Conservation (phyloP, 306 rosid species). For the Biancaea sappan region DNA sequence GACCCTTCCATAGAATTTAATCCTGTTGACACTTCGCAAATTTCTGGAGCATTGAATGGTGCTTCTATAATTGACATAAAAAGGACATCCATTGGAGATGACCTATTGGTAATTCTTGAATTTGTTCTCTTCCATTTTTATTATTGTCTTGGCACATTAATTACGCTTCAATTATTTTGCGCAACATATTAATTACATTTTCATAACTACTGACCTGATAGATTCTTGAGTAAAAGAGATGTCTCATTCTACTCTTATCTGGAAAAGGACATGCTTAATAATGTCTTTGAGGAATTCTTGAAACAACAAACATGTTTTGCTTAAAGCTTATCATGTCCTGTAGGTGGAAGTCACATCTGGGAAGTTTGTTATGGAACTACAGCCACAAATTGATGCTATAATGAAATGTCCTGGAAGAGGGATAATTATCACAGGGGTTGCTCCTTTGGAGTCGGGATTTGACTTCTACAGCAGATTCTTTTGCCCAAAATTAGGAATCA, state of each 20-base stretch:
- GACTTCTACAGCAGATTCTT: constrained; percentile 71
- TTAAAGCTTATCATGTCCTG: constrained; percentile 27
- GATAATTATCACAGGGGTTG: constrained; percentile 54
- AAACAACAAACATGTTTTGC: neutral
- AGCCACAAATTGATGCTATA: constrained; percentile 60
- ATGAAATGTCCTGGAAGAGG: constrained; percentile 64
- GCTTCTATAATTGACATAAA: constrained; percentile 50
- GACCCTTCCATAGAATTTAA: constrained; percentile 42
- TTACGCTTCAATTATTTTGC: neutral
- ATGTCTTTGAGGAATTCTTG: constrained; percentile 17
- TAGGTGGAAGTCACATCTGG: constrained; percentile 66
- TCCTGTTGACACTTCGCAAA: constrained; percentile 35
- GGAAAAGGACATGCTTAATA: neutral
- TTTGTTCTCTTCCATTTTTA: neutral
- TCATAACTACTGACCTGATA: neutral
- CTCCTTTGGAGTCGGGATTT: constrained; percentile 65
- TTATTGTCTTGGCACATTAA: neutral
- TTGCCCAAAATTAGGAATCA: constrained; percentile 61
- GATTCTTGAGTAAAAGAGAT: neutral
- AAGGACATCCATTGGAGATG: constrained; percentile 37
- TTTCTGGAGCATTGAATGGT: constrained; percentile 53
- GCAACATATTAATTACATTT: too few relatives aligned
- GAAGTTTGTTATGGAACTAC: constrained; percentile 48
- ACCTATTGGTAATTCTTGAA: constrained; percentile 55
- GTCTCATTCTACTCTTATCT: constrained; percentile 5